These are phyloP conservation scores for Picocystis salinarum DNA, from an alignment of 139 green algal species.

Conservation along the genomic window DNA sequence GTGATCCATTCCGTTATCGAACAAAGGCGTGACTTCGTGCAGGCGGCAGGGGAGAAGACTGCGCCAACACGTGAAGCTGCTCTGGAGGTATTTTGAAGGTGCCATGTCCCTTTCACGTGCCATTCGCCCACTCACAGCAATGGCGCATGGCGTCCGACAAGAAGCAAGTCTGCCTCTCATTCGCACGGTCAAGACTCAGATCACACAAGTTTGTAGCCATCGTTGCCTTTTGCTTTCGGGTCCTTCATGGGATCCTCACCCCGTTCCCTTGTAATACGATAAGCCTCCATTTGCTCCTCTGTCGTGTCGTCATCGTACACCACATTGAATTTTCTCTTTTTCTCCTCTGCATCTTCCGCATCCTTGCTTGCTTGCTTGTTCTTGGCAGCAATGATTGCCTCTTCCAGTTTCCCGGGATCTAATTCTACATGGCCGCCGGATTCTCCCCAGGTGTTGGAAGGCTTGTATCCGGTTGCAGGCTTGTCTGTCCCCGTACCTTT, in stretches of 20 bases:
- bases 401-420: conserved; percentile 46
- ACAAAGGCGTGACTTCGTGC: too few relatives aligned
- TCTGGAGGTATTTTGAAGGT: too few relatives aligned
- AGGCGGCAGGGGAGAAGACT: too few relatives aligned
- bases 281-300: conserved; percentile 96
- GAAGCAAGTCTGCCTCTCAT: too few relatives aligned
- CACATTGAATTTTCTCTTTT: conserved; percentile 68
- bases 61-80: too few relatives aligned
- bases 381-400: conserved; percentile 53
- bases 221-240: conserved; percentile 6
- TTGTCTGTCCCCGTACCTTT: conserved; percentile 23
- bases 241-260: conserved; percentile 54
- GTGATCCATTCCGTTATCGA: too few relatives aligned
- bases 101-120: too few relatives aligned
- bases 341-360: conserved; percentile 33
- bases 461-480: conserved; percentile 17
- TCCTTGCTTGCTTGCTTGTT: conserved; percentile 26
- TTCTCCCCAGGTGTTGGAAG: background rate
- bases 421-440: conserved; percentile 27
- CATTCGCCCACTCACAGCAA: too few relatives aligned
- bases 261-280: conserved; percentile 44
- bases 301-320: conserved; percentile 37
- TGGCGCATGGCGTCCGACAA: too few relatives aligned
- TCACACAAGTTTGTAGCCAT: conserved; percentile 28
- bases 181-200: too few relatives aligned